Evolutionary conservation across 805 yeast genomes (phyloP), one percentile per base, ranked within the genome.

Genomic region (Hanseniaspora lindneri): DNA sequence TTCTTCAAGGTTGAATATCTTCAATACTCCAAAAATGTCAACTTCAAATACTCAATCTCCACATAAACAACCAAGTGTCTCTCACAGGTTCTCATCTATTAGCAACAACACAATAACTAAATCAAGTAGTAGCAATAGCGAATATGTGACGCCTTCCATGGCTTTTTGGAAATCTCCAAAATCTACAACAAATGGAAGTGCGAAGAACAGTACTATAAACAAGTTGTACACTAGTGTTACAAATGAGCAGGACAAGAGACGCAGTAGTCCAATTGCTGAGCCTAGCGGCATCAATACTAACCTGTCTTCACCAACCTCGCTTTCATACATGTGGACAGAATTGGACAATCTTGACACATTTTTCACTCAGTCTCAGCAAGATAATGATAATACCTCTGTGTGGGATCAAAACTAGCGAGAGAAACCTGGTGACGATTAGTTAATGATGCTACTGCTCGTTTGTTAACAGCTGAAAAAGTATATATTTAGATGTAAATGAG

Each of bases 301-400:
- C 4, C 37, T 44, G 10, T 39, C 34, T 10, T 46, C 49, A 24
- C 49, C 49, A 6, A 84, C 82, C 0, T 80, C 94, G 0, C 69
- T 87, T 56, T 83, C 88, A 58, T 82, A 86, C 58, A 85, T 87
- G 83, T 82, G 94, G 80, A 94, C 94, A 1, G 92, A 92, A 11
- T 68, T 87, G 54, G 95, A 87, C 58, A 87, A 85, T 55, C 70
- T 87, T 55, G 95, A 87, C 58, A 80, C 89, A 9, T 87, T 87
- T 59, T 87, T 87, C 64, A 83, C 94, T 0, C 82, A 79, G 50
- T 82, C 32, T 4, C 41, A 46, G 11, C 40, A 43, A 25, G 40
- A 34, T 27, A 34, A 35, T 24, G 23, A 16, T 17, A n/a, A 28
- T 13, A 27, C 40, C 2, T 43, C 47, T 6, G 34, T 43, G 10